Conservation (phyloP, 2,329 filamentous ascomycete genomes). For the Phialophora expanda region DNA sequence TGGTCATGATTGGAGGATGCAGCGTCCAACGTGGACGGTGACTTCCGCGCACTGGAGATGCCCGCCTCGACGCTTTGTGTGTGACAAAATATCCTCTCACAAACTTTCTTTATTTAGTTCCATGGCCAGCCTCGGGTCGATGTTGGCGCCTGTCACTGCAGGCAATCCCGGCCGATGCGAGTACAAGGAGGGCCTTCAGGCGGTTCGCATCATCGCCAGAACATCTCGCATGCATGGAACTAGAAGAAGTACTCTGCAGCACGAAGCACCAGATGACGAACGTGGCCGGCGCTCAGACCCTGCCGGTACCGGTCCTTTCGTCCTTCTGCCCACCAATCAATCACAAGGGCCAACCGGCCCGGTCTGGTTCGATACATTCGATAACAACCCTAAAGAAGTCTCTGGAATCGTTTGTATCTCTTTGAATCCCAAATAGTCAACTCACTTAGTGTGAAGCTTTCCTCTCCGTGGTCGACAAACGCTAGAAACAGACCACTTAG, state of each 20-base stretch:
- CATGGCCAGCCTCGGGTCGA: background rate
- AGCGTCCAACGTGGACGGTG: constrained; percentile 2
- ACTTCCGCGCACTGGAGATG: constrained; percentile 21
- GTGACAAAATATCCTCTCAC: background rate
- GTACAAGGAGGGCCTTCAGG: too few relatives aligned
- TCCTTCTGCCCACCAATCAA: background rate
- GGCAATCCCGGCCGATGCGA: too few relatives aligned
- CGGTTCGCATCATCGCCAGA: too few relatives aligned
- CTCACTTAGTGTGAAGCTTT: background rate
- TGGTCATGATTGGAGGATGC: background rate
- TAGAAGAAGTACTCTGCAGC: too few relatives aligned
- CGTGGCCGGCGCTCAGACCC: too few relatives aligned
- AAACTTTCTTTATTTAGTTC: background rate
- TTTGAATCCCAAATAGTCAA: background rate
- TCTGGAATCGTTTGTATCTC: background rate
- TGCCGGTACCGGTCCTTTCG: too few relatives aligned
- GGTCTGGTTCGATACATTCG: background rate
- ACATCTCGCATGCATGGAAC: too few relatives aligned
- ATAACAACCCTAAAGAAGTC: too few relatives aligned
- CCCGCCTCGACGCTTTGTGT: background rate
- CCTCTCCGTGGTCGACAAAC: too few relatives aligned
- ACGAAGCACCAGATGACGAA: too few relatives aligned
- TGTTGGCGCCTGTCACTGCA: too few relatives aligned
- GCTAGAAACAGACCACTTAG: too few relatives aligned
- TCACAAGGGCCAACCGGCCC: background rate